Conservation (phyloP, 2,329 filamentous ascomycete genomes). For the Drechslerella stenobrocha region DNA sequence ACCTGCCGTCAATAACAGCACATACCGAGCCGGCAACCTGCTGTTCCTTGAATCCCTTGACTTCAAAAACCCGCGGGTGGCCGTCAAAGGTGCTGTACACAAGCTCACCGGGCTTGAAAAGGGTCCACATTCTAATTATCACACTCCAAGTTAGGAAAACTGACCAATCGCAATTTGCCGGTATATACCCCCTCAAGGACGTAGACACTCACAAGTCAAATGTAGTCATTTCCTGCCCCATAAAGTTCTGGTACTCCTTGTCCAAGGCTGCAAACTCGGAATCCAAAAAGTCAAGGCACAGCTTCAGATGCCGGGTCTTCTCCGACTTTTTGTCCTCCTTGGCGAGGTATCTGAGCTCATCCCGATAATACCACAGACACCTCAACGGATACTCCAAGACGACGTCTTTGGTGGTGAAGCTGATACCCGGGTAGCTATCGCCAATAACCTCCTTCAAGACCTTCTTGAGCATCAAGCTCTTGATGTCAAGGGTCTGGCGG, state of each 20-base stretch:
- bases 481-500: slow-evolving; percentile 49
- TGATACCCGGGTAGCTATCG: slow-evolving; percentile 50
- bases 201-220: slow-evolving; percentile 54
- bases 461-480: slow-evolving; percentile 50
- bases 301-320: slow-evolving; percentile 48
- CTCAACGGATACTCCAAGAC: slow-evolving; percentile 47
- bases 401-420: slow-evolving; percentile 49
- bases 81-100: slow-evolving; percentile 57
- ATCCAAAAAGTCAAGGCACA: slow-evolving; percentile 50
- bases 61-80: slow-evolving; percentile 54
- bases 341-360: slow-evolving; percentile 38
- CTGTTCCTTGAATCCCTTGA: slow-evolving; percentile 53
- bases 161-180: too few species aligned
- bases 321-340: slow-evolving; percentile 44
- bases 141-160: too few species aligned
- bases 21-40: slow-evolving; percentile 55
- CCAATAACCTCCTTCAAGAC: slow-evolving; percentile 49
- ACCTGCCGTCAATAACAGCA: slow-evolving; percentile 55
- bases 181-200: too few species aligned
- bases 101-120: slow-evolving; percentile 60
- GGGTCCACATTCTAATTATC: slow-evolving; percentile 60
- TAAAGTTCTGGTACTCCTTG: slow-evolving; percentile 51
- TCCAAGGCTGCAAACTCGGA: slow-evolving; percentile 48
- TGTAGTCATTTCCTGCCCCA: slow-evolving; percentile 52
- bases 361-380: slow-evolving; percentile 49